These are phyloP conservation scores for Larix kaempferi DNA, from an alignment of 75 land plant species.

Conservation along the genomic window DNA sequence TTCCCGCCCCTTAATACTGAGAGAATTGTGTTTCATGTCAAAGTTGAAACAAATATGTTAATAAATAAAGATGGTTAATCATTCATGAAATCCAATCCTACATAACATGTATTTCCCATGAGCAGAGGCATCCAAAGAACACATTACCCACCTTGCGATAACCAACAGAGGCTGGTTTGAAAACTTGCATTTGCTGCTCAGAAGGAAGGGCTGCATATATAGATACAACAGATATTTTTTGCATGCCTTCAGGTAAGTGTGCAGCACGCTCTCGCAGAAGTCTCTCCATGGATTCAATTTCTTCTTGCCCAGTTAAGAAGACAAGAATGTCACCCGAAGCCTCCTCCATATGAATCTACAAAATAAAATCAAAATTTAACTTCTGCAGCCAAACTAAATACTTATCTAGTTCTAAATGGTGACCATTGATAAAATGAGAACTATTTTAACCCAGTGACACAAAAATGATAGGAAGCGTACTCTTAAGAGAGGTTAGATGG, in stretches of 20 bases:
- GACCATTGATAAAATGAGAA: neutral
- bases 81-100: neutral
- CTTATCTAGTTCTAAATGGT: neutral
- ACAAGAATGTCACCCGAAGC: constrained; percentile 88
- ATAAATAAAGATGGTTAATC: neutral
- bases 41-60: neutral
- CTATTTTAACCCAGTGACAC: neutral
- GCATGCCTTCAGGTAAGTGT: constrained; percentile 46
- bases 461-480: neutral
- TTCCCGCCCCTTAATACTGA: neutral
- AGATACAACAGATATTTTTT: constrained; percentile 55
- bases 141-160: constrained; percentile 64
- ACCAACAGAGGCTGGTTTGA: constrained; percentile 71
- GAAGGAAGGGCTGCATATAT: constrained; percentile 92
- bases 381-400: neutral
- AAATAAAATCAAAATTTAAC: neutral
- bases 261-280: constrained; percentile 59
- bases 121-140: neutral
- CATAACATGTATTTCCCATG: constrained; percentile 3
- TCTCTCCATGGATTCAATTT: constrained; percentile 88
- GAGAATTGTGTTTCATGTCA: no score
- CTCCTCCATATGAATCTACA: constrained; percentile 84
- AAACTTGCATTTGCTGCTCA: constrained; percentile 90
- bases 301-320: constrained; percentile 98
- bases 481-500: neutral